Conservation (phyloP, 495 filamentous ascomycete genomes). For the Neurospora sp. region DNA sequence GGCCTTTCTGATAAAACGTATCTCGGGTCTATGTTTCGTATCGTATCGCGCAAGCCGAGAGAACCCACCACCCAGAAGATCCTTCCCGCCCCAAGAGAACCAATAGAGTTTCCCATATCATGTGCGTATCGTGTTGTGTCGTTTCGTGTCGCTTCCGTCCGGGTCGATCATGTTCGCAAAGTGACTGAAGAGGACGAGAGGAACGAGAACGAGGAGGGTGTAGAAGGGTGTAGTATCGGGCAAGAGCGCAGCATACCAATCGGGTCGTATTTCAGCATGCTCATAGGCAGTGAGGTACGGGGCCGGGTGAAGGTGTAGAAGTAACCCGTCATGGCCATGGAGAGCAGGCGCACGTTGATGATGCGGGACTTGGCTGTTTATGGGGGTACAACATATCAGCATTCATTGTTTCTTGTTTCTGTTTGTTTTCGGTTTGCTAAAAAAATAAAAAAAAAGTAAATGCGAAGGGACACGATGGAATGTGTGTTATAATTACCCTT, state of each 20-base stretch:
- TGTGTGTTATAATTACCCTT: constrained; percentile 30
- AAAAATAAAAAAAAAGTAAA: background rate
- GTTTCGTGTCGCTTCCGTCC: background rate
- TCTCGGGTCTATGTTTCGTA: too few species aligned
- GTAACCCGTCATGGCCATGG: constrained; percentile 98
- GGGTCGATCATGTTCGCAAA: background rate
- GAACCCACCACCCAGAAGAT: too few species aligned
- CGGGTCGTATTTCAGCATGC: constrained; percentile 98
- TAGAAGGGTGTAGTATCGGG: background rate
- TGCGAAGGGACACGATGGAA: too few species aligned
- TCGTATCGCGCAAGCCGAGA: too few species aligned
- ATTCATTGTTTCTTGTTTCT: too few species aligned
- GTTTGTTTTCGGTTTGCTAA: constrained; percentile 33
- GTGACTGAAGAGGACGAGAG: background rate
- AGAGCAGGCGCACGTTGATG: constrained; percentile 85
- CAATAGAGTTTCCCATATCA: too few species aligned
- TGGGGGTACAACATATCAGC: too few species aligned
- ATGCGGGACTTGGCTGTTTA: constrained; percentile 78
- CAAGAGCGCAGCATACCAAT: constrained; percentile 55
- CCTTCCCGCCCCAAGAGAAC: too few species aligned
- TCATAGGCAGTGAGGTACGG: constrained; percentile 69
- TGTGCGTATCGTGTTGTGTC: background rate
- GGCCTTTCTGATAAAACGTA: too few species aligned
- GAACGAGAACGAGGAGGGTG: too few species aligned
- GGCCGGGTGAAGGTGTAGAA: constrained; percentile 84